Evolutionary conservation across 768 basidiomycete species (phyloP).

Genomic region (Lentinula sp.): DNA sequence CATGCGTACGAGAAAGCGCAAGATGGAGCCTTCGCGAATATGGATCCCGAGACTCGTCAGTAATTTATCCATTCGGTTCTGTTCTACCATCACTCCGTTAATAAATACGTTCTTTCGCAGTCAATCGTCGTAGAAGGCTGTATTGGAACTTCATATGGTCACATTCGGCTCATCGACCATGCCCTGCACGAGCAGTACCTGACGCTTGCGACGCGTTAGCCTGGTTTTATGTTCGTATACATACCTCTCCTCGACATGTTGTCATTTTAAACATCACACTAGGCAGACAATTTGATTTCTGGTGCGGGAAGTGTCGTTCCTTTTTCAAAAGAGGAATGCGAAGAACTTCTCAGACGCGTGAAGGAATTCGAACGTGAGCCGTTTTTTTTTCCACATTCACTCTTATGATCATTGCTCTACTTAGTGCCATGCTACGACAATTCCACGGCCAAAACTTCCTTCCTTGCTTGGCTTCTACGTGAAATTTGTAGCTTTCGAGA

Average conservation of each 20-base stretch:
- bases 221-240: slow-evolving; percentile 37
- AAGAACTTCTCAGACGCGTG: slow-evolving; percentile 38
- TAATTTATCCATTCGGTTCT: background rate
- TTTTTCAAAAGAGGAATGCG: slow-evolving; percentile 49
- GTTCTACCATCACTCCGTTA: background rate
- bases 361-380: slow-evolving; percentile 24
- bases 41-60: background rate
- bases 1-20: slow-evolving; percentile 18
- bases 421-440: slow-evolving; percentile 25
- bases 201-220: slow-evolving; percentile 46
- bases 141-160: slow-evolving; percentile 50
- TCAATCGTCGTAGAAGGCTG: slow-evolving; percentile 37
- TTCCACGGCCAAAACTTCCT: slow-evolving; percentile 36
- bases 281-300: slow-evolving; percentile 45
- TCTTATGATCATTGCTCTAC: background rate
- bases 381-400: background rate
- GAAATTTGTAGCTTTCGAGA: slow-evolving; percentile 46
- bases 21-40: background rate
- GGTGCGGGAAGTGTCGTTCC: slow-evolving; percentile 39
- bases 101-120: slow-evolving; percentile 15
- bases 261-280: background rate
- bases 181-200: slow-evolving; percentile 32
- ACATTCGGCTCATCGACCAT: slow-evolving; percentile 39
- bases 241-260: background rate
- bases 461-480: slow-evolving; percentile 45